These are phyloP conservation scores for Ramularia collo-cygni DNA, from an alignment of 2,329 filamentous ascomycete genomes.

Conservation along the genomic window DNA sequence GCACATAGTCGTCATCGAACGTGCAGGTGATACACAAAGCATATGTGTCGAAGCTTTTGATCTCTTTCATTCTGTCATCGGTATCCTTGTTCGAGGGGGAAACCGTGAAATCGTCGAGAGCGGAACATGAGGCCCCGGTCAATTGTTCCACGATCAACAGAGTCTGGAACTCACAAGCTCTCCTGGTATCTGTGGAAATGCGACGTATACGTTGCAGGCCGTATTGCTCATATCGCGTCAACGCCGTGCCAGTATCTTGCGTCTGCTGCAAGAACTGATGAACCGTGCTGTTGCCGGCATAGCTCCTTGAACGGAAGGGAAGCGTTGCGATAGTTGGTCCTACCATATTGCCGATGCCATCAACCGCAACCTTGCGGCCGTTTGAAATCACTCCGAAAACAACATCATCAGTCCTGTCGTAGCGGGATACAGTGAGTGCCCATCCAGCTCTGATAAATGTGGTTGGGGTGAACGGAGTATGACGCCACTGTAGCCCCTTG, in stretches of 20 bases:
- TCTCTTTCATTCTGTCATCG: too few relatives aligned
- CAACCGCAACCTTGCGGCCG: conserved; percentile 25
- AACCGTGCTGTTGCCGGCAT: not conserved
- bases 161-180: conserved; percentile 39
- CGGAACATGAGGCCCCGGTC: too few relatives aligned
- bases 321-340: conserved; percentile 35
- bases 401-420: conserved; percentile 6
- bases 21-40: too few relatives aligned
- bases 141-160: conserved; percentile 6
- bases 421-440: conserved; percentile 4
- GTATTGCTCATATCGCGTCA: conserved; percentile 27
- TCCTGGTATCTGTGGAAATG: conserved; percentile 45
- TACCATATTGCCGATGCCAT: conserved; percentile 10
- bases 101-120: too few relatives aligned
- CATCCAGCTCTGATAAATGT: conserved; percentile 10
- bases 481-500: conserved; percentile 4
- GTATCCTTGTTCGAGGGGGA: too few relatives aligned
- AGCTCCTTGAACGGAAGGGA: conserved; percentile 30
- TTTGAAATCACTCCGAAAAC: conserved; percentile 12
- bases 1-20: too few relatives aligned
- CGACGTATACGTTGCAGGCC: conserved; percentile 33
- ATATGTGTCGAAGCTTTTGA: too few relatives aligned
- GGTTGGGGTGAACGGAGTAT: conserved; percentile 3
- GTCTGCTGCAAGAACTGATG: not conserved
- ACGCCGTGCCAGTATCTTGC: conserved; percentile 3